Evolutionary conservation across 2,329 filamentous ascomycete species (phyloP), one percentile per base, ranked within the genome.

Genomic region (Aspergillus sp.): DNA sequence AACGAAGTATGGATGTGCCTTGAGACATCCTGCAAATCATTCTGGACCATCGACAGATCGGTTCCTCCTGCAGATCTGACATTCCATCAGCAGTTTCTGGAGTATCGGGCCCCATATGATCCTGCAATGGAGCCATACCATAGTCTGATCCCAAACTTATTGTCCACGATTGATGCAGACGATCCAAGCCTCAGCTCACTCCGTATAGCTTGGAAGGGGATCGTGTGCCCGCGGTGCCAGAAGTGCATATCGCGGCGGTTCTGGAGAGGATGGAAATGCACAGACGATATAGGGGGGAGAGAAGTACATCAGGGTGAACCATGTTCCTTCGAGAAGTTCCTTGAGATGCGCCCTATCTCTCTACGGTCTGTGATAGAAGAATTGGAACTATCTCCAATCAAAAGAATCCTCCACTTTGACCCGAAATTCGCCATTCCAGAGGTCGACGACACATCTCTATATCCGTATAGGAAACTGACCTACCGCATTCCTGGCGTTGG

Each of bases 181-280:
- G 58, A 68, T 0, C 70, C 72, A 13, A 66, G 71, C 0, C 62
- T 72, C 4, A 78, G 81, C 3, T 78, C 80, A 0, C 78, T 81
- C 10, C 70, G 73, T 2, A 67, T 74, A 7, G 83, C 80, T 51
- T 86, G 83, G 62, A 75, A 76, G 47, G 88, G 88, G 0, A 81
- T 90, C 44, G 81, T 88, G 2, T 92, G 88, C 59, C 84, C 83
- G 0, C 54, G 71, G 1, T 91, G 88, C 57, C 72, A 76, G 0
- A 78, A 82, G 38, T 89, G 87, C 60, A 84, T 78, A 40, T 77
- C 83, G 2, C 78, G 88, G 1, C 73, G 79, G 13, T 68, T 77
- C 20, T 91, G 87, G 85, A 71, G 69, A 4, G 76, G 78, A 1
- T 89, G 86, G 86, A 68, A 72, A 21, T 91, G 87, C 54, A 51